Evolutionary conservation across 1,284 basidiomycete species (phyloP).

Genomic region (Golubevia sp.): DNA sequence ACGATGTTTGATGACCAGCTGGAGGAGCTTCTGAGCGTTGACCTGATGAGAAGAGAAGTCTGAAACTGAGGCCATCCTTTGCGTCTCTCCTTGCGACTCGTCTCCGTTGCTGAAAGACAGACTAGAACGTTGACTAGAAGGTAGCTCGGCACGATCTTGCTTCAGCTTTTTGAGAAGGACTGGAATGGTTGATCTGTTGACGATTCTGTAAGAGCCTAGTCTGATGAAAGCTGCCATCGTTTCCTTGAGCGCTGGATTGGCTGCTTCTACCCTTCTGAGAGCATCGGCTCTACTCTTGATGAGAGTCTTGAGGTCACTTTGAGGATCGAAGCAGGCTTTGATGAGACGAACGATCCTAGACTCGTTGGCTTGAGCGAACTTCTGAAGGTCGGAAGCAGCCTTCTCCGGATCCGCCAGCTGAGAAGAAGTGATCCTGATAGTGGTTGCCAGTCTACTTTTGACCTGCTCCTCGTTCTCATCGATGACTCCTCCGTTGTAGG

Average conservation of each 20-base stretch:
- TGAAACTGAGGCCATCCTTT: conserved; percentile 15
- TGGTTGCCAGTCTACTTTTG: conserved; percentile 45
- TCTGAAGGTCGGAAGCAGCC: conserved; percentile 75
- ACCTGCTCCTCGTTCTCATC: conserved; percentile 72
- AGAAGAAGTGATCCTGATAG: conserved; percentile 17
- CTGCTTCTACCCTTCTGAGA: conserved; percentile 21
- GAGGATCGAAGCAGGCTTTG: conserved; percentile 78
- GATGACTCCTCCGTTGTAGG: conserved; percentile 69
- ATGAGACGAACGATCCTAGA: conserved; percentile 81
- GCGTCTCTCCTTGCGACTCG: background rate
- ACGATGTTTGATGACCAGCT: conserved; percentile 76
- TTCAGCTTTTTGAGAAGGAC: conserved; percentile 73
- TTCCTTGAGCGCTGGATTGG: conserved; percentile 16
- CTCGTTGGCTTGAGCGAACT: conserved; percentile 87
- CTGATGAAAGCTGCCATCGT: conserved; percentile 79
- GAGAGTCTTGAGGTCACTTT: conserved; percentile 79
- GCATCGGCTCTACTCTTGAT: conserved; percentile 67
- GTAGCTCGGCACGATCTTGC: conserved; percentile 44
- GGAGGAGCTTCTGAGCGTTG: conserved; percentile 61
- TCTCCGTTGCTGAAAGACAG: background rate
- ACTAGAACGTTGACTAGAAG: too few relatives aligned
- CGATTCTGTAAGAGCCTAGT: conserved; percentile 72
- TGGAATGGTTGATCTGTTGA: conserved; percentile 84
- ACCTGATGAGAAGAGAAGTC: conserved; percentile 17
- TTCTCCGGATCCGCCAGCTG: conserved; percentile 70